Conservation (phyloP, 495 filamentous ascomycete species). For the Tuber borchii region DNA sequence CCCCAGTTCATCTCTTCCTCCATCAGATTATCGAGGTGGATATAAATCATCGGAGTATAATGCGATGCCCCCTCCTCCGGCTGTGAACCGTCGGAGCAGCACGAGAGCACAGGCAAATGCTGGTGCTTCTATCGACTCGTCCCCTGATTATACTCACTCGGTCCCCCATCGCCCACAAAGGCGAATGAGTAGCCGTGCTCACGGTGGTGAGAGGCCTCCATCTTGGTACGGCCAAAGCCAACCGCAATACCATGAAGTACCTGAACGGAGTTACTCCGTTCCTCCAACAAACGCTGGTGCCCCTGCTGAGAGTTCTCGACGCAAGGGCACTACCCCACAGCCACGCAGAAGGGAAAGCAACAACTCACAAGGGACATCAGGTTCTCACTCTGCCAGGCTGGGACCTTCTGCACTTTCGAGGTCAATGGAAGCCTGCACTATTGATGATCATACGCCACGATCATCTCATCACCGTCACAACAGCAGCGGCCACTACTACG, state of each 20-base stretch:
- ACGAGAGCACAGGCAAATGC: constrained; percentile 37
- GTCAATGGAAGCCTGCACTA: constrained; percentile 37
- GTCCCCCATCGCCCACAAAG: constrained; percentile 32
- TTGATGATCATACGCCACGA: constrained; percentile 36
- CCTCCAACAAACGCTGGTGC: constrained; percentile 25
- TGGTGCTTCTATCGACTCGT: constrained; percentile 27
- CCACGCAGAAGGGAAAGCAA: constrained; percentile 36
- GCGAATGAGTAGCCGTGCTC: constrained; percentile 31
- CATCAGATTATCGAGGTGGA: constrained; percentile 28
- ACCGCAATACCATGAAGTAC: constrained; percentile 24
- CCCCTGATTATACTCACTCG: constrained; percentile 28
- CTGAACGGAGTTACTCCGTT: constrained; percentile 31
- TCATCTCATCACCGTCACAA: constrained; percentile 34
- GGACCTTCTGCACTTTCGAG: constrained; percentile 36
- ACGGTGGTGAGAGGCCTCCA: constrained; percentile 28
- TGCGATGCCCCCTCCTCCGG: constrained; percentile 34
- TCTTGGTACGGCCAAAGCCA: constrained; percentile 34
- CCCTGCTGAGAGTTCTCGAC: constrained; percentile 16
- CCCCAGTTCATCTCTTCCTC: constrained; percentile 21
- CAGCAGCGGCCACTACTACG: constrained; percentile 24
- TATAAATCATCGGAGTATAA: constrained; percentile 23
- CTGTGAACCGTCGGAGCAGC: constrained; percentile 36
- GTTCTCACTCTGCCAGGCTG: constrained; percentile 25
- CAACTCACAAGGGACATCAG: constrained; percentile 25
- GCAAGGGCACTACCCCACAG: constrained; percentile 32